Evolutionary conservation across 495 filamentous ascomycete species (phyloP), one percentile per base, ranked within the genome.

Genomic region (Clavariopsis aquatica): DNA sequence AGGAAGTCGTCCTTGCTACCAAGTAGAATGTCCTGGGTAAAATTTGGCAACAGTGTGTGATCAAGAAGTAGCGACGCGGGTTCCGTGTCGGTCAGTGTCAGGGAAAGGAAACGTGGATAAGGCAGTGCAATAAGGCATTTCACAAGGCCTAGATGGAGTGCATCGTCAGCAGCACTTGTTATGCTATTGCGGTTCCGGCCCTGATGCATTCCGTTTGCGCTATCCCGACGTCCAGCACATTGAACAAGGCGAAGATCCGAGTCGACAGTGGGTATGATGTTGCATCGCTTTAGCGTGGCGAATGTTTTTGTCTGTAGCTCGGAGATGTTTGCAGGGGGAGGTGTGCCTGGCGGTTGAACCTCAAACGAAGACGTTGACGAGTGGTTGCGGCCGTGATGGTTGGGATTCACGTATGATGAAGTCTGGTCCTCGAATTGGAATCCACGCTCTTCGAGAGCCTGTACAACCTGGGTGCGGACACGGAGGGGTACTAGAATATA

Each of bases 401-500:
- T 70, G 20, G 77, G 76, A 26, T 86, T 87, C 63, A 91, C 82
- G 64, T 93, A 92, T 4, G 81, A 77, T 36, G 88, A 87, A 1
- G 82, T 84, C 55, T 87, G 80, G 58, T 88, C 83, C 69, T 93
- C 87, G 66, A 96, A 93, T 65, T 85, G 83, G 76, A 98, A 98
- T 27, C 92, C 92, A 27, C 87, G 84, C 17, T 84, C 84, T 61
- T 93, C 84, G 15, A 98, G 83, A 0, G 90, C 86, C 52, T 84
- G 80, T 43, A 93, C 85, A 46, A 98, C 93, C 36, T 83, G 84
- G 9, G 78, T 74, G 41, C 89, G 86, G 73, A 85, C 85, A 66
- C 87, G 88, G 41, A 81, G 77, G 4, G 94, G 94, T 4, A 98
- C 91, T 19, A 98, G 81, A 67, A 98, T 96, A 78, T 96, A 98